Conservation (phyloP, 2,329 filamentous ascomycete genomes). For the Tolypocladium sp. region DNA sequence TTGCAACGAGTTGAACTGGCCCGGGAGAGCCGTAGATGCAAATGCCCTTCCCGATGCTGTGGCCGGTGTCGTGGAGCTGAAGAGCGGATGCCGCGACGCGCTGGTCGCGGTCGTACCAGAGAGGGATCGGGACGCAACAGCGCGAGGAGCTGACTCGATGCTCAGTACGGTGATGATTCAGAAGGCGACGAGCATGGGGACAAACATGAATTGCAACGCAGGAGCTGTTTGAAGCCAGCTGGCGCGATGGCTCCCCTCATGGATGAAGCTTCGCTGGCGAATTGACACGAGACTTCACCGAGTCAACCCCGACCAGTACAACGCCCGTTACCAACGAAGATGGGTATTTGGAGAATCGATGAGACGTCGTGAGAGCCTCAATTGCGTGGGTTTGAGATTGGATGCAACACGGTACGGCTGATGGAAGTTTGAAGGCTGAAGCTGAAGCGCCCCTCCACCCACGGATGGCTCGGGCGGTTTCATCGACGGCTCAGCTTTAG, state of each 20-base stretch:
- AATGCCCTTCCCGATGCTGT: not conserved
- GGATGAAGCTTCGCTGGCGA: not conserved
- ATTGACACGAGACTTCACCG: too few relatives aligned
- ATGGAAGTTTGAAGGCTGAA: not conserved
- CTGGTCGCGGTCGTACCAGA: not conserved
- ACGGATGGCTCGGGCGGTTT: not conserved
- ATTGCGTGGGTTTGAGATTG: not conserved
- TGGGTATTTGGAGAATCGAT: not conserved
- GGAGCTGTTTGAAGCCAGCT: not conserved
- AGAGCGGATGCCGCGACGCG: not conserved
- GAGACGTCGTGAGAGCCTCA: not conserved
- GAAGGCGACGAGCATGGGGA: not conserved
- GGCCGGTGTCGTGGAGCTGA: not conserved
- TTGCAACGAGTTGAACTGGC: not conserved
- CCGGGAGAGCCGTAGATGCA: not conserved
- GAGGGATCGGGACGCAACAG: not conserved
- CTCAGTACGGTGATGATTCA: not conserved
- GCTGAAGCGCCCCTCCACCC: not conserved
- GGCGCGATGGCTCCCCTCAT: not conserved
- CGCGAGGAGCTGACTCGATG: not conserved
- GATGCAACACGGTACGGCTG: not conserved
- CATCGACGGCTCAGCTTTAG: not conserved
- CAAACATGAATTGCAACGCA: not conserved
- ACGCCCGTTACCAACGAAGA: too few relatives aligned
- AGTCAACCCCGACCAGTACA: too few relatives aligned